phyloP scores from a whole-genome alignment of 805 yeast genomes.

The Starmerella gropengiesseri region DNA sequence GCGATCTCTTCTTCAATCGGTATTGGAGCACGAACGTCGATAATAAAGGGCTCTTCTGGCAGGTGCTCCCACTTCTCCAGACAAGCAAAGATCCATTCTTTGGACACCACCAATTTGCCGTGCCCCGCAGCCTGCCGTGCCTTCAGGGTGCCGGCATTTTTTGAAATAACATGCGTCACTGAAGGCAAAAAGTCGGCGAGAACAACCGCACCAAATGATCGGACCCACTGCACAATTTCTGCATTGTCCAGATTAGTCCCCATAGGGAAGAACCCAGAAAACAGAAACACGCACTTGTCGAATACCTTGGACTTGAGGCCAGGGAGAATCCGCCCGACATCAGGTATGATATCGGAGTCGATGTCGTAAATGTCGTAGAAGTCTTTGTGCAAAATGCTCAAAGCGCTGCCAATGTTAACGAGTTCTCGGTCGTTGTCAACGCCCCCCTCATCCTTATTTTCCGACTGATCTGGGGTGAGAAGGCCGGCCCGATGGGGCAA shows the following conservation, averaged over 20 bases:
- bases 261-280: slow-evolving; percentile 85
- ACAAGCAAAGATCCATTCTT: slow-evolving; percentile 87
- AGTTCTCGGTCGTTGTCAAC: slow-evolving; percentile 53
- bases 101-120: slow-evolving; percentile 64
- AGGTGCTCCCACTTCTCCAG: slow-evolving; percentile 66
- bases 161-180: slow-evolving; percentile 83
- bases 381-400: slow-evolving; percentile 51
- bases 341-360: slow-evolving; percentile 21
- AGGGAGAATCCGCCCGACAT: slow-evolving; percentile 39
- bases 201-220: slow-evolving; percentile 81
- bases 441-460: slow-evolving; percentile 6
- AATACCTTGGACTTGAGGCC: slow-evolving; percentile 60
- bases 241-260: slow-evolving; percentile 57
- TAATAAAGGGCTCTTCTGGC: slow-evolving; percentile 47
- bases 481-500: slow-evolving; percentile 57
- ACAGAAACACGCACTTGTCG: slow-evolving; percentile 55
- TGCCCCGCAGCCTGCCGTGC: slow-evolving; percentile 68
- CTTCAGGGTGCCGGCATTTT: slow-evolving; percentile 69
- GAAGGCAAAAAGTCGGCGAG: slow-evolving; percentile 55
- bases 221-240: slow-evolving; percentile 86
- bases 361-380: slow-evolving; percentile 46
- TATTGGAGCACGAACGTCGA: slow-evolving; percentile 42
- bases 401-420: slow-evolving; percentile 46
- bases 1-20: slow-evolving; percentile 23
- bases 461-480: slow-evolving; percentile 24